Conservation (phyloP, 148 eudicot genomes). For the Amaranthus cruentus region DNA sequence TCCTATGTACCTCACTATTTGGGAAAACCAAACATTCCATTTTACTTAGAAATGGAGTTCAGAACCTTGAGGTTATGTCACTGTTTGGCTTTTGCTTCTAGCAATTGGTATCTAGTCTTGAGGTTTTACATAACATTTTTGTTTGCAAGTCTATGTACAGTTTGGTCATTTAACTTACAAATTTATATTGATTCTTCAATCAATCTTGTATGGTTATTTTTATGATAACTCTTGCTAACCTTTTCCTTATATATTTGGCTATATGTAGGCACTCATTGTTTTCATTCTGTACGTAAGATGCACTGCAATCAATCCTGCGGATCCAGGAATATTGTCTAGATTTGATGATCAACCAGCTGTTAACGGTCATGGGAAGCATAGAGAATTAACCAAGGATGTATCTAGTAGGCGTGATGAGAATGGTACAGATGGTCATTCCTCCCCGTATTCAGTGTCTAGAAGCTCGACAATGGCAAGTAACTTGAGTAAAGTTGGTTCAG, state of each 20-base stretch:
- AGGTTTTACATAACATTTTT: neutral
- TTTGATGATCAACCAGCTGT: conserved; percentile 37
- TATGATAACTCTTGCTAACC: conserved; percentile 10
- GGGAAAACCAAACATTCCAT: neutral
- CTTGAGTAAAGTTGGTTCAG: conserved; percentile 62
- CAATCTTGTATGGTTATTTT: neutral
- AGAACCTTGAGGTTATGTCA: neutral
- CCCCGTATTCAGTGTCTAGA: conserved; percentile 64
- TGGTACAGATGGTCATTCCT: conserved; percentile 53
- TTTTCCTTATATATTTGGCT: conserved; percentile 12
- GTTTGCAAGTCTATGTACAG: neutral
- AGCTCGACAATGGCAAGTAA: conserved; percentile 64
- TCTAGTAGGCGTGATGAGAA: conserved; percentile 42
- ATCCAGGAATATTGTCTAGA: conserved; percentile 82
- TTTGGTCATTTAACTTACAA: neutral
- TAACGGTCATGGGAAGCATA: conserved; percentile 29
- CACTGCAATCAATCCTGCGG: conserved; percentile 94
- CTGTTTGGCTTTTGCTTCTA: neutral
- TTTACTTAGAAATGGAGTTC: neutral
- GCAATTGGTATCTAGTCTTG: neutral
- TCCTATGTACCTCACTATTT: neutral
- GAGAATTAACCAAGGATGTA: conserved; percentile 35
- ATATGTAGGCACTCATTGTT: conserved; percentile 68
- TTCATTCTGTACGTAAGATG: conserved; percentile 82
- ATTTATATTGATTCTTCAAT: neutral